These are phyloP conservation scores for Candolleomyces efflorescens DNA, from an alignment of 768 basidiomycete genomes.

Conservation along the genomic window DNA sequence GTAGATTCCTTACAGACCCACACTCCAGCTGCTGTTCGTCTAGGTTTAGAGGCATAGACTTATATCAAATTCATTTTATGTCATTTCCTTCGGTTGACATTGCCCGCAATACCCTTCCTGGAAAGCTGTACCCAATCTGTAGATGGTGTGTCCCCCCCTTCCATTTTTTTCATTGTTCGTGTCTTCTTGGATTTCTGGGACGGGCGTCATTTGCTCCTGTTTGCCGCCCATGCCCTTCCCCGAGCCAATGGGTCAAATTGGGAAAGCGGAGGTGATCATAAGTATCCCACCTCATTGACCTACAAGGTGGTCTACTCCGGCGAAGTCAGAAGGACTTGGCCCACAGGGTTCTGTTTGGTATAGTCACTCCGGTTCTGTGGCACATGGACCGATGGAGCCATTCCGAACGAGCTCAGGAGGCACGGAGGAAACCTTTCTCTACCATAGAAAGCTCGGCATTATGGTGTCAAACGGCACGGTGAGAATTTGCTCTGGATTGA, in stretches of 20 bases:
- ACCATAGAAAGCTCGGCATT: background rate
- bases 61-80: background rate
- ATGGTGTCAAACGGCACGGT: background rate
- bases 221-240: constrained; percentile 7
- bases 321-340: background rate
- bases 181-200: background rate
- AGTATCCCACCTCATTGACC: background rate
- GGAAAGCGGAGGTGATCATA: background rate
- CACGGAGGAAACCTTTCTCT: background rate
- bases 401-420: background rate
- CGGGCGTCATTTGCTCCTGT: background rate
- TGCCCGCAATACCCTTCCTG: background rate
- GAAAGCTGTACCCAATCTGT: background rate
- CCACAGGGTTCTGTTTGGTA: background rate
- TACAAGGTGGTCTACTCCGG: background rate
- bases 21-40: background rate
- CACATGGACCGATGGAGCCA: too few relatives aligned
- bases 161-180: background rate
- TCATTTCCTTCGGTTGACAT: background rate
- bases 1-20: constrained; percentile 25
- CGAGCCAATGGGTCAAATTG: constrained; percentile 1
- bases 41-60: constrained; percentile 1
- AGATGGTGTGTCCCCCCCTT: background rate
- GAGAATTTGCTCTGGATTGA: background rate
- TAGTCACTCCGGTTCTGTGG: background rate